phyloP scores from a whole-genome alignment of 495 filamentous ascomycete genomes.

The Ascobolus immersus region DNA sequence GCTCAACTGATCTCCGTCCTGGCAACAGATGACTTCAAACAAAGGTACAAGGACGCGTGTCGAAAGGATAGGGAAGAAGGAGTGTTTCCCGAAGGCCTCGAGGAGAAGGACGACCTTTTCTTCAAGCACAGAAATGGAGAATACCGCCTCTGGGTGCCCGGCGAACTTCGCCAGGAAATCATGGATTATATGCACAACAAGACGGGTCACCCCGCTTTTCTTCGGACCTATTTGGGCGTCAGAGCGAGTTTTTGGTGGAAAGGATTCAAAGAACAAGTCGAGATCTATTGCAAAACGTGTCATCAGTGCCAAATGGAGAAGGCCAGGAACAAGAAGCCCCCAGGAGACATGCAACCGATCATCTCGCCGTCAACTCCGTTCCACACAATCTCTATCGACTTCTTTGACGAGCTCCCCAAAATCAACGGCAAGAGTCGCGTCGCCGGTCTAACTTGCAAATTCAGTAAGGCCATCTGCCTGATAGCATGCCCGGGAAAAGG shows the following conservation, averaged over 20 bases:
- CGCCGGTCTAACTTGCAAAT: not conserved
- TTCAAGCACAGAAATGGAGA: not conserved
- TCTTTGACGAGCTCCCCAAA: not conserved
- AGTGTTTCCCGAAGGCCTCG: not conserved
- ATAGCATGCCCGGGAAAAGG: not conserved
- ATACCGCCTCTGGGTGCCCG: not conserved
- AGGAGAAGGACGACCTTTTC: not conserved
- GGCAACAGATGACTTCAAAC: not conserved
- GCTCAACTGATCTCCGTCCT: not conserved
- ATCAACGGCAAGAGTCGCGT: not conserved
- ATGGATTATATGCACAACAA: not conserved
- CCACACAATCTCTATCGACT: not conserved
- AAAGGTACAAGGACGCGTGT: not conserved
- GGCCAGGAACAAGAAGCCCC: not conserved
- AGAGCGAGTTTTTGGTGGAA: not conserved
- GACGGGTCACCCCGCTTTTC: not conserved
- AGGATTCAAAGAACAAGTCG: not conserved
- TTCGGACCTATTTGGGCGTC: not conserved
- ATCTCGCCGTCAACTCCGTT: not conserved
- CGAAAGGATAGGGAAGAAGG: too few species aligned
- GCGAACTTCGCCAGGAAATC: not conserved
- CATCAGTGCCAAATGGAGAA: not conserved
- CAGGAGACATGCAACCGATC: not conserved
- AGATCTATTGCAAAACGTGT: not conserved
- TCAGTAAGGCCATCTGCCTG: not conserved